Conservation (phyloP, 768 basidiomycete species). For the Pholiota conissans region DNA sequence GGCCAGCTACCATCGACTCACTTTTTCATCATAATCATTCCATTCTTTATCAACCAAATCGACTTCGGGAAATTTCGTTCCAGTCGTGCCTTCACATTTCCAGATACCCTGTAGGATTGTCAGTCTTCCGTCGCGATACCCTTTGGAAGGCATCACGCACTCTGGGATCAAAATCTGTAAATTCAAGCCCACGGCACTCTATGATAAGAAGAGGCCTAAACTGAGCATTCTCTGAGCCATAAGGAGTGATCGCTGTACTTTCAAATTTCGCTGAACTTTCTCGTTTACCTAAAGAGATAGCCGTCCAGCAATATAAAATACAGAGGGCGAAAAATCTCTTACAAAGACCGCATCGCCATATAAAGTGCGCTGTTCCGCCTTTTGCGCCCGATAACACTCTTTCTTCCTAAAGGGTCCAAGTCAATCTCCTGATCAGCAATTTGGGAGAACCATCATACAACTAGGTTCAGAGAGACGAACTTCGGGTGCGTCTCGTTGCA, state of each 20-base stretch:
- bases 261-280: slow-evolving; percentile 85
- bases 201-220: slow-evolving; percentile 67
- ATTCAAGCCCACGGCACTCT: slow-evolving; percentile 88
- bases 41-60: slow-evolving; percentile 70
- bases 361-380: slow-evolving; percentile 71
- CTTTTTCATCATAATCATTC: slow-evolving; percentile 94
- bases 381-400: slow-evolving; percentile 66
- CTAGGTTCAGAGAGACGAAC: slow-evolving; percentile 67
- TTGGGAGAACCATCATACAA: slow-evolving; percentile 38
- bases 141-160: slow-evolving; percentile 36
- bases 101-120: slow-evolving; percentile 60
- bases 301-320: not conserved
- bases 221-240: slow-evolving; percentile 59
- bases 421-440: not conserved
- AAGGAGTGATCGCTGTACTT: slow-evolving; percentile 47
- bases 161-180: slow-evolving; percentile 71
- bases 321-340: slow-evolving; percentile 9
- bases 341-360: slow-evolving; percentile 79
- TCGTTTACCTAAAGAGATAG: slow-evolving; percentile 51
- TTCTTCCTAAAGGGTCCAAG: slow-evolving; percentile 50
- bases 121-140: not conserved
- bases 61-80: slow-evolving; percentile 62
- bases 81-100: slow-evolving; percentile 67
- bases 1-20: slow-evolving; percentile 23
- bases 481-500: slow-evolving; percentile 81